Evolutionary conservation across 2,329 filamentous ascomycete species (phyloP).

Genomic region (Microdochium nivale): DNA sequence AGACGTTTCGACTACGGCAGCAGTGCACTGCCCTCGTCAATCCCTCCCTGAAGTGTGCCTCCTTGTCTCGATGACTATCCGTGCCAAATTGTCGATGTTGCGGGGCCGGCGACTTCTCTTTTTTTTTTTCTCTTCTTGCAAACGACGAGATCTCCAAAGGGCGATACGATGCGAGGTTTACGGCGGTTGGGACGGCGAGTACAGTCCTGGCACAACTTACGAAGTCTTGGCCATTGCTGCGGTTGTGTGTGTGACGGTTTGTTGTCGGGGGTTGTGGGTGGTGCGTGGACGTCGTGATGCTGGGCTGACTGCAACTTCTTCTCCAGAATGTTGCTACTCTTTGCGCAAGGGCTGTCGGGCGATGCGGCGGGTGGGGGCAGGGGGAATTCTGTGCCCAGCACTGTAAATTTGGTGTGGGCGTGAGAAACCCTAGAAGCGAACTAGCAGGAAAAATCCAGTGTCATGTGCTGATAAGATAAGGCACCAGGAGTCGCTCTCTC

Average conservation of each 20-base stretch:
- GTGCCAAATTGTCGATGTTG: not conserved
- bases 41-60: not conserved
- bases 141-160: not conserved
- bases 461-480: slow-evolving; percentile 1
- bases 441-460: not conserved
- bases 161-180: not conserved
- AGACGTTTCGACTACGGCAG: no score
- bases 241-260: slow-evolving; percentile 6
- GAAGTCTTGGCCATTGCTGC: slow-evolving; percentile 19
- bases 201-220: slow-evolving; percentile 10
- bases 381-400: not conserved
- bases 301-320: slow-evolving; percentile 3
- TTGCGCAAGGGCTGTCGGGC: not conserved
- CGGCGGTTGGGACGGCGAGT: not conserved
- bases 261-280: not conserved
- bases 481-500: no score
- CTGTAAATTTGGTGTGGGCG: not conserved
- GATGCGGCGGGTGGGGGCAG: not conserved
- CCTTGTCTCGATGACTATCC: not conserved
- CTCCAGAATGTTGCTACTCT: not conserved
- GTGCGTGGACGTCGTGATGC: slow-evolving; percentile 7
- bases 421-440: slow-evolving; percentile 1
- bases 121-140: no score
- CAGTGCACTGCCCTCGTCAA: not conserved
- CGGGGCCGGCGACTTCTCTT: not conserved